A percentile compares a stretch with the other conserved stretches of the same genome.
Evolutionary conservation across 352 stramenopile species (phyloP).

Genomic region (Phytophthora parvispora): DNA sequence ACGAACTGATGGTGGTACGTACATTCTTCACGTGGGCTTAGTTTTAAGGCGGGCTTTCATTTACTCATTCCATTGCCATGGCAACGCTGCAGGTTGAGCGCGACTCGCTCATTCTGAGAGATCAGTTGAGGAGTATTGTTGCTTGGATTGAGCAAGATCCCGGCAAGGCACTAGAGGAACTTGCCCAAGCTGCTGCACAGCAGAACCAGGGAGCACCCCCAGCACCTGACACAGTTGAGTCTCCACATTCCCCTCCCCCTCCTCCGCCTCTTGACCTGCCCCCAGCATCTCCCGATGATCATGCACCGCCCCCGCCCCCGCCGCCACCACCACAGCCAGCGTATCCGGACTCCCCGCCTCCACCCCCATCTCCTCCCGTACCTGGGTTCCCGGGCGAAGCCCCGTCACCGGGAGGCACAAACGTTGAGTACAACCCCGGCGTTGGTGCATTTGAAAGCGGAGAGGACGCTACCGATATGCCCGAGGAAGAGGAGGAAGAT

Average conservation of each 20-base stretch:
- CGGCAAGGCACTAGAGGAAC: constrained; percentile 48
- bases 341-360: constrained; percentile 45
- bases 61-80: background rate
- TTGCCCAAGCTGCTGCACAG: constrained; percentile 44
- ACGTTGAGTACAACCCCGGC: background rate
- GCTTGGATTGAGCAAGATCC: constrained; percentile 79
- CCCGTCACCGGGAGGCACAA: constrained; percentile 8
- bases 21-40: constrained; percentile 4
- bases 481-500: constrained; percentile 75
- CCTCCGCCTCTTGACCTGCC: constrained; percentile 30
- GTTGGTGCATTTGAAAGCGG: constrained; percentile 10
- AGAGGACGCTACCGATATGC: constrained; percentile 10
- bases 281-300: constrained; percentile 4
- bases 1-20: constrained; percentile 66
- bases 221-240: constrained; percentile 4
- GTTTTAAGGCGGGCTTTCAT: background rate
- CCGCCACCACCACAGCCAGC: constrained; percentile 13
- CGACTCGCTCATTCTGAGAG: constrained; percentile 72
- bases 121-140: constrained; percentile 79
- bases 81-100: constrained; percentile 70
- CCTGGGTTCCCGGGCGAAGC: constrained; percentile 19
- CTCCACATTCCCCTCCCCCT: constrained; percentile 18
- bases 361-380: constrained; percentile 41
- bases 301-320: background rate
- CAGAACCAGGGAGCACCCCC: constrained; percentile 27